Evolutionary conservation across 2,329 filamentous ascomycete genomes (phyloP).

Genomic region (Pseudopyricularia cyperi): DNA sequence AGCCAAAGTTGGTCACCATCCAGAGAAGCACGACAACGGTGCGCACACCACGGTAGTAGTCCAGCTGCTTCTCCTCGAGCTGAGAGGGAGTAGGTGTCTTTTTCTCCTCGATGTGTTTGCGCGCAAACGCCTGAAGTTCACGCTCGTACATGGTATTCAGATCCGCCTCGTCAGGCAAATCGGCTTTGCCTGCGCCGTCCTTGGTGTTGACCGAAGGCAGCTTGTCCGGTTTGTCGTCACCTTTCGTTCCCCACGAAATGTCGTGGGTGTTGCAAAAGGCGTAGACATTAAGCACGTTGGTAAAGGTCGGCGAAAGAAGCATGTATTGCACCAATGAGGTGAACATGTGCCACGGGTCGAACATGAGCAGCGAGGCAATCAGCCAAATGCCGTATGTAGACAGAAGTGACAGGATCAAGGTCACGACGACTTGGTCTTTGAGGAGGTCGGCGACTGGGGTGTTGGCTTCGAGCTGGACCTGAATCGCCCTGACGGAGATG

Average conservation of each 20-base stretch:
- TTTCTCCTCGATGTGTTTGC: constrained; percentile 63
- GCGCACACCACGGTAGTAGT: constrained; percentile 95
- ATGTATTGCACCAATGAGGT: constrained; percentile 94
- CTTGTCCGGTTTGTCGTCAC: constrained; percentile 89
- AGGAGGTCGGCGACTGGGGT: constrained; percentile 67
- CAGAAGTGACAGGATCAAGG: constrained; percentile 79
- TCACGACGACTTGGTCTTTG: constrained; percentile 81
- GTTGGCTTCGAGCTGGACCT: constrained; percentile 51
- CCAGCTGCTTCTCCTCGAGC: constrained; percentile 74
- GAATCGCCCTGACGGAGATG: constrained; percentile 80
- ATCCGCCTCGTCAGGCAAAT: constrained; percentile 89
- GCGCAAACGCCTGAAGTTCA: constrained; percentile 61
- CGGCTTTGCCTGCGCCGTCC: constrained; percentile 80
- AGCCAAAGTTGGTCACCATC: constrained; percentile 92
- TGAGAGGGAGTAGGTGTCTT: constrained; percentile 40
- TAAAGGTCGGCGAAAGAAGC: constrained; percentile 87
- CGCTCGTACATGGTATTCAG: constrained; percentile 89
- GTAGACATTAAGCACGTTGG: constrained; percentile 98
- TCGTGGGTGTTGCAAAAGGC: constrained; percentile 98
- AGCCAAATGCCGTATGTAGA: constrained; percentile 93
- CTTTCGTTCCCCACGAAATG: constrained; percentile 96
- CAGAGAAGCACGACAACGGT: constrained; percentile 84
- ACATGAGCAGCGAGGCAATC: constrained; percentile 80
- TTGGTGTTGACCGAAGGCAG: constrained; percentile 81
- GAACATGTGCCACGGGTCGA: constrained; percentile 99